Evolutionary conservation across 306 rosid species (phyloP), one percentile per base, ranked within the genome.

Genomic region (Malus asiatica): DNA sequence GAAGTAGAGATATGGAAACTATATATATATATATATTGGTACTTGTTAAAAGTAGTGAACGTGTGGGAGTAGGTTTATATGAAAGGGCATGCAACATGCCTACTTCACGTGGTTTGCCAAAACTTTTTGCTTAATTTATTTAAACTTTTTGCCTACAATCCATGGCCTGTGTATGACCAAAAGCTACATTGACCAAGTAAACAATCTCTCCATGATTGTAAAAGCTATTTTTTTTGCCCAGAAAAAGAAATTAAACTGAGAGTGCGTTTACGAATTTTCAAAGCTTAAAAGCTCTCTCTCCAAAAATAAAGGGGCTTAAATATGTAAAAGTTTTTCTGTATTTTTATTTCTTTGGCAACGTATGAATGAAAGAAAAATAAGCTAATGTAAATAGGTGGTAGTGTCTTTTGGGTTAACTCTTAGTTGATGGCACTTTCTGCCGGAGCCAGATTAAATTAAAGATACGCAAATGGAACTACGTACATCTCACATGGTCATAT

Each of bases 51-150:
- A 77, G 69, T 42, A 74, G 70, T 6, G 71, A 62, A 87, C 76
- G 19, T 46, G 88, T 69, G 77, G 83, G 81, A 81, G 81, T 78
- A 48, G 78, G 80, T 81, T 79, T 82, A 83, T 84, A 81, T 84
- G 81, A 66, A 77, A 32, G 68, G 6, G 67, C 25, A 72, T 27
- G 74, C 64, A 77, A 58, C 87, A 76, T 76, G 83, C 81, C 84
- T 77, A 73, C 51, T 67, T 76, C 96, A 85, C 93, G 93, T 87
- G 96, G 81, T 74, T 81, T 65, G 53, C 81, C 82, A 70, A 63
- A 58, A 74, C 86, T 76, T 77, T 55, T 60, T 23, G 68, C 15
- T 68, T 67, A 65, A 61, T 14, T 51, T 23, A n/a, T 38, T 29
- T 30, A 2, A n/a, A 53, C 59, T 4, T 58, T 22, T n/a, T 72